Percentiles rank a stretch among this genome's conserved stretches.
These are phyloP conservation scores for Silene latifolia DNA, from an alignment of 148 eudicot genomes.

Conservation along the genomic window DNA sequence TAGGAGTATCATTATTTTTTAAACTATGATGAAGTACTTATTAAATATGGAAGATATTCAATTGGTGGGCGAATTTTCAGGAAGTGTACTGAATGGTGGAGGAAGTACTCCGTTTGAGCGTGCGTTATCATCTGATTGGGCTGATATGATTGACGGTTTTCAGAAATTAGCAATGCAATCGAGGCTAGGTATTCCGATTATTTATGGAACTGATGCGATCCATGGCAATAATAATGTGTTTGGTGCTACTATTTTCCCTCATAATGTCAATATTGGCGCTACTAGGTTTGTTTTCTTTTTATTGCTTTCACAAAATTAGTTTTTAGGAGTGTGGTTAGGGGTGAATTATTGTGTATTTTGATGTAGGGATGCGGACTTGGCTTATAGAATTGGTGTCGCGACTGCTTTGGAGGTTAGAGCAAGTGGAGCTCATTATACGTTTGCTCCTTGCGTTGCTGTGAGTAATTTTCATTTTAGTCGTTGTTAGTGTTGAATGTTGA, in stretches of 20 bases:
- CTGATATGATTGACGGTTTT: conserved; percentile 68
- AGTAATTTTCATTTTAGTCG: conserved; percentile 25
- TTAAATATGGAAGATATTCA: neutral
- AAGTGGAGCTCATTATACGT: conserved; percentile 67
- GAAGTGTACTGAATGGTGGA: conserved; percentile 72
- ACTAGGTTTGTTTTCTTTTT: conserved; percentile 51
- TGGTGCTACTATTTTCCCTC: conserved; percentile 90
- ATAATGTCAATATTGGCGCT: conserved; percentile 90
- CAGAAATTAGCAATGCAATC: conserved; percentile 71
- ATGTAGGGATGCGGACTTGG: conserved; percentile 81
- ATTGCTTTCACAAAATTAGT: neutral
- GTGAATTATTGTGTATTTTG: neutral
- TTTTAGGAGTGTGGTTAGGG: neutral
- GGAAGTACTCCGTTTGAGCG: conserved; percentile 61
- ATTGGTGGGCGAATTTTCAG: conserved; percentile 32
- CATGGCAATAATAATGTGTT: conserved; percentile 87
- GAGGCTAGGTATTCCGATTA: conserved; percentile 77
- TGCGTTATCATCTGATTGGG: conserved; percentile 75
- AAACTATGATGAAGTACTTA: neutral
- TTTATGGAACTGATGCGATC: conserved; percentile 83
- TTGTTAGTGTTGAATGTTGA: no score
- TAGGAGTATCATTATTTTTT: neutral
- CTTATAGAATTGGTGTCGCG: conserved; percentile 65
- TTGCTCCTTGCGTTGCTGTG: conserved; percentile 91
- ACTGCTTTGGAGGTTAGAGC: conserved; percentile 95